Percentiles rank a stretch among this genome's conserved stretches.
phyloP scores from a whole-genome alignment of 179 eudicot genomes.

The Spinacia oleracea region DNA sequence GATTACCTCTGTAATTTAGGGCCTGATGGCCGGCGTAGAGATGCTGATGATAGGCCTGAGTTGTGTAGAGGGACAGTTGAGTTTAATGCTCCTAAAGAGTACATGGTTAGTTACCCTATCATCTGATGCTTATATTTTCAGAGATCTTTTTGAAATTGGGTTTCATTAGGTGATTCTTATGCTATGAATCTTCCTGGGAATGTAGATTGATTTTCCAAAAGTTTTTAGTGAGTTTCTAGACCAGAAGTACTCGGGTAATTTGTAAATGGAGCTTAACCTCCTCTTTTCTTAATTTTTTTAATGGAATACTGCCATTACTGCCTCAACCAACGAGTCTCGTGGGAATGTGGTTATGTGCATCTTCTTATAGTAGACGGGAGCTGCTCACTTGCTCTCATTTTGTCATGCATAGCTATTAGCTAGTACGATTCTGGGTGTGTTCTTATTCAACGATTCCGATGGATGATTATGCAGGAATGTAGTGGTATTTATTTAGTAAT shows the following conservation, averaged over 20 bases:
- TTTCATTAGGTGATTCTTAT: constrained; percentile 6
- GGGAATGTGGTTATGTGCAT: background rate
- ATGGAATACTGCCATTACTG: background rate
- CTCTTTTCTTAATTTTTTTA: background rate
- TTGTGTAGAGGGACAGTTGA: constrained; percentile 95
- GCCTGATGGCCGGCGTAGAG: constrained; percentile 98
- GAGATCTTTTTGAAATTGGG: background rate
- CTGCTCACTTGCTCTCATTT: background rate
- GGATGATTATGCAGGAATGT: background rate
- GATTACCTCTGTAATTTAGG: constrained; percentile 95
- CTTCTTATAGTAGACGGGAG: background rate
- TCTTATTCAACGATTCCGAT: background rate
- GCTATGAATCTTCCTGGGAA: background rate
- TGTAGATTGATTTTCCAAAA: background rate
- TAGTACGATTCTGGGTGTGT: background rate
- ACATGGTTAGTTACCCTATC: constrained; percentile 49
- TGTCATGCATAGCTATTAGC: no score
- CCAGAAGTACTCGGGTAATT: no score
- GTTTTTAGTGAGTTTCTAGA: background rate
- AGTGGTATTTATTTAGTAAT: background rate
- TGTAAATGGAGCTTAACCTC: background rate
- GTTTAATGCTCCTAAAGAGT: constrained; percentile 89
- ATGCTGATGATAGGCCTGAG: constrained; percentile 97
- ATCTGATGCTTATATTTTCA: constrained; percentile 8
- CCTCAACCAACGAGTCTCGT: background rate